phyloP scores from a whole-genome alignment of 2,329 filamentous ascomycete species.

The Sporothrix inflata region DNA sequence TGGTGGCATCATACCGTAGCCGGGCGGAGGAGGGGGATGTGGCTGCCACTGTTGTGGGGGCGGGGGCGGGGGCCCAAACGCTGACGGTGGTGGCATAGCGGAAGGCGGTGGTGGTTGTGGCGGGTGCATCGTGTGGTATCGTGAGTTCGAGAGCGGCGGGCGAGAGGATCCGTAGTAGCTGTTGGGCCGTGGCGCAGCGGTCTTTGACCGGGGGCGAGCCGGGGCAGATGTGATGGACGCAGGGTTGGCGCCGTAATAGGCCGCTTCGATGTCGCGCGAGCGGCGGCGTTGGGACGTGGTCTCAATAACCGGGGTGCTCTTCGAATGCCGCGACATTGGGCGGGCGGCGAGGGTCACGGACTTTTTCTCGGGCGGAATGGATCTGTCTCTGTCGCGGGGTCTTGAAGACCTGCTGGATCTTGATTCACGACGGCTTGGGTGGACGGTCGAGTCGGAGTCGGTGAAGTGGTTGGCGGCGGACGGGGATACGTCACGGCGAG shows the following conservation, averaged over 20 bases:
- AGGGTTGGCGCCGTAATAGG: slow-evolving; percentile 47
- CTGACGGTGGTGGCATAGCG: not conserved
- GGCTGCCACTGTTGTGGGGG: slow-evolving; percentile 23
- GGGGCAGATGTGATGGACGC: slow-evolving; percentile 38
- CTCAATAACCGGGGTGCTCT: slow-evolving; percentile 42
- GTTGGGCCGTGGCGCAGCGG: slow-evolving; percentile 40
- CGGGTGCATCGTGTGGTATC: slow-evolving; percentile 41
- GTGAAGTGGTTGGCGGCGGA: slow-evolving; percentile 43
- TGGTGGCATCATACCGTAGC: slow-evolving; percentile 24
- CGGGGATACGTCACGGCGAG: slow-evolving; percentile 45
- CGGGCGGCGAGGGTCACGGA: slow-evolving; percentile 38
- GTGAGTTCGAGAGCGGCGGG: slow-evolving; percentile 45
- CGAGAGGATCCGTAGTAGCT: slow-evolving; percentile 45
- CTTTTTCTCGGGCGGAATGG: slow-evolving; percentile 38
- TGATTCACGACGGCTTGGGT: slow-evolving; percentile 41
- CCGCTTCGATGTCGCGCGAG: slow-evolving; percentile 43
- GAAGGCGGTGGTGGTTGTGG: slow-evolving; percentile 19
- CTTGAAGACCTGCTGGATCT: slow-evolving; percentile 42
- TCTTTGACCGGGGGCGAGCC: slow-evolving; percentile 48
- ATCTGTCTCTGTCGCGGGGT: slow-evolving; percentile 35
- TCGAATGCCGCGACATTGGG: slow-evolving; percentile 43
- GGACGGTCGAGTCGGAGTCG: slow-evolving; percentile 51
- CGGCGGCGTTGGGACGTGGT: slow-evolving; percentile 37
- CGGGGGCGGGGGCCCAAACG: slow-evolving; percentile 26
- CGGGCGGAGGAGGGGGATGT: not conserved